A percentile compares a stretch with the other conserved stretches of the same genome.
Conservation (phyloP, 257 asterid genomes). For the Solanum etuberosum region DNA sequence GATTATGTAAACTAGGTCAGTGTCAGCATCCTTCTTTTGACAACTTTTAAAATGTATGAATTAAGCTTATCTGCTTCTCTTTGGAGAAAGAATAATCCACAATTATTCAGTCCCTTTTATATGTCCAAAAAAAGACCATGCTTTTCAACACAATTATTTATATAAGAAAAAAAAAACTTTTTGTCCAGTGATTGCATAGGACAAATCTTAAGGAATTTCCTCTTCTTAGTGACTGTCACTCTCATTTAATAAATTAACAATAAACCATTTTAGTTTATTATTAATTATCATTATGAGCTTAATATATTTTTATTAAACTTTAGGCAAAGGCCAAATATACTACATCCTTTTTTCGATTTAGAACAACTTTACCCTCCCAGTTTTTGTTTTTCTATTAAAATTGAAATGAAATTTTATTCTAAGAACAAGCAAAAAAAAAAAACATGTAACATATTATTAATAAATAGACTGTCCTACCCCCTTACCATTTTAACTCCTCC, state of each 20-base stretch:
- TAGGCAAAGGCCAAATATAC: too few species aligned
- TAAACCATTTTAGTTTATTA: too few species aligned
- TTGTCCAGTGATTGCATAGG: neutral
- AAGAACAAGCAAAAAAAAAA: too few species aligned
- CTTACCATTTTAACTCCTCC: neutral
- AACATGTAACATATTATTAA: neutral
- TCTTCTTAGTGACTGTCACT: neutral
- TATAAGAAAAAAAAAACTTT: too few species aligned
- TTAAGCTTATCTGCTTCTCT: neutral
- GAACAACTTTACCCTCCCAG: neutral
- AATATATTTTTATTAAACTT: too few species aligned
- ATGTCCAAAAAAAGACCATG: neutral
- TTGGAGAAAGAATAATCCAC: neutral
- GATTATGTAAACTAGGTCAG: neutral
- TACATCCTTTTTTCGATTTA: neutral
- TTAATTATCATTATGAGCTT: too few species aligned
- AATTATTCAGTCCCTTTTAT: too few species aligned
- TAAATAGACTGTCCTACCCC: neutral
- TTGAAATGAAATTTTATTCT: neutral
- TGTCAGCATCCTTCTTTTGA: neutral
- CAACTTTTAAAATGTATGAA: neutral
- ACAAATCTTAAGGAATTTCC: neutral
- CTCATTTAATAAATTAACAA: neutral
- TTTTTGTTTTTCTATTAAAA: neutral
- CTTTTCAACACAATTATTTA: neutral